Percentiles rank a stretch among this genome's conserved stretches.
Conservation (phyloP, 352 stramenopile species). For the Globisporangium alternatum region DNA sequence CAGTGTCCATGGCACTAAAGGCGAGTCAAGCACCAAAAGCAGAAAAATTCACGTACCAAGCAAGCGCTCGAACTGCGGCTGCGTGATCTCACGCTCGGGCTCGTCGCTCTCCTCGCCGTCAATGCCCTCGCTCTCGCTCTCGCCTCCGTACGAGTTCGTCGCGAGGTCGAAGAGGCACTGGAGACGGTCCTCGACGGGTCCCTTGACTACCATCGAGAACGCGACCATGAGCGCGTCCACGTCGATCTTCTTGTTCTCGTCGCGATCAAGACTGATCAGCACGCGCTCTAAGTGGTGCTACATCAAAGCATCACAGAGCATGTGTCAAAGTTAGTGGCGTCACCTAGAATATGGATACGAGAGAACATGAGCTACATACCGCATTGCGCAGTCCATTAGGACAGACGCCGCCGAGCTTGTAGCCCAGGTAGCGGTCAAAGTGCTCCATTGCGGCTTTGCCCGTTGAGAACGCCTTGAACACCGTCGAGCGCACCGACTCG, state of each 20-base stretch:
- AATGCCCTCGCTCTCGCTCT: conserved; percentile 10
- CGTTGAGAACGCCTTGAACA: conserved; percentile 53
- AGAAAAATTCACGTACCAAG: conserved; percentile 24
- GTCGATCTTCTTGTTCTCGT: conserved; percentile 53
- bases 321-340: background rate
- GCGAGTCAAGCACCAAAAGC: background rate
- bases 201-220: conserved; percentile 84
- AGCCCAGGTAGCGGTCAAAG: conserved; percentile 77
- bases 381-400: conserved; percentile 61
- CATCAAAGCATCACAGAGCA: background rate
- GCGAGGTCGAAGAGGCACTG: conserved; percentile 69
- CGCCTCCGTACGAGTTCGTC: conserved; percentile 29
- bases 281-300: conserved; percentile 80
- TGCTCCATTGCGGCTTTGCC: conserved; percentile 67
- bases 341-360: background rate
- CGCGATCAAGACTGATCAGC: conserved; percentile 58
- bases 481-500: conserved; percentile 42
- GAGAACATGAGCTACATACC: conserved; percentile 18
- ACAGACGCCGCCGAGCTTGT: conserved; percentile 57
- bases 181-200: conserved; percentile 63
- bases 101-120: conserved; percentile 3
- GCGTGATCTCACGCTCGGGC: conserved; percentile 47
- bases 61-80: conserved; percentile 57
- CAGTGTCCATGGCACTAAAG: background rate
- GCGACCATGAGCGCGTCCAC: conserved; percentile 74